Evolutionary conservation across 768 basidiomycete species (phyloP).

Genomic region (Agrocybe chaxingu): DNA sequence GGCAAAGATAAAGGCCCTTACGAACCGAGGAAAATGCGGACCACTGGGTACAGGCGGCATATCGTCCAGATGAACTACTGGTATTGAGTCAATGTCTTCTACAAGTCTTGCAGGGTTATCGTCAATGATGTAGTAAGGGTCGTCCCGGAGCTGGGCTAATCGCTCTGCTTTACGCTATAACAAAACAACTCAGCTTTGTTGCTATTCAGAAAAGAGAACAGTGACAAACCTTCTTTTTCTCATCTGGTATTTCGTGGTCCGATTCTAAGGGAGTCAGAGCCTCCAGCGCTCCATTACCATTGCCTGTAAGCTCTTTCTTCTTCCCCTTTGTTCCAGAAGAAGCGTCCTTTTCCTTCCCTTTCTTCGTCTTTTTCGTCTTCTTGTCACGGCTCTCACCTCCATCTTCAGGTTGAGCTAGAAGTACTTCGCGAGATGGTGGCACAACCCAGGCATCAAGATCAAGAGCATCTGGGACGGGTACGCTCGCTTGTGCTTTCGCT

Average conservation of each 20-base stretch:
- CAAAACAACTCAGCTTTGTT: background rate
- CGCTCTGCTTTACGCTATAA: conserved; percentile 72
- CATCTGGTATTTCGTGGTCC: conserved; percentile 55
- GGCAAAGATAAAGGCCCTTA: background rate
- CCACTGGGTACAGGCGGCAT: conserved; percentile 45
- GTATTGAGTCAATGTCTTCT: conserved; percentile 87
- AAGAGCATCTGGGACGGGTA: conserved; percentile 79
- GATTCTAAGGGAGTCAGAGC: conserved; percentile 31
- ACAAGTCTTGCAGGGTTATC: conserved; percentile 39
- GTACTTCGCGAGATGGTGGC: conserved; percentile 48
- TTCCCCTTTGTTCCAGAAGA: conserved; percentile 18
- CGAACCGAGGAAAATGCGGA: background rate
- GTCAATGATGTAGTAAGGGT: conserved; percentile 89
- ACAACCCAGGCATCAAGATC: conserved; percentile 87
- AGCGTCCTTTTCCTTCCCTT: conserved; percentile 31
- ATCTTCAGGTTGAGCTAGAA: conserved; percentile 14
- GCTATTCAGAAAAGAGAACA: background rate
- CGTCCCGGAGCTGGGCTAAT: conserved; percentile 72
- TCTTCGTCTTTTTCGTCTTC: conserved; percentile 54
- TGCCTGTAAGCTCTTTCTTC: conserved; percentile 33
- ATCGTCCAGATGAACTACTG: conserved; percentile 80
- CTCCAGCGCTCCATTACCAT: conserved; percentile 23
- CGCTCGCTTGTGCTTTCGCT: conserved; percentile 71
- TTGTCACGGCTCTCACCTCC: conserved; percentile 34
- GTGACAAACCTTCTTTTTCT: conserved; percentile 56